phyloP scores from a whole-genome alignment of 345 rosid genomes.

The Populus pruinosa region DNA sequence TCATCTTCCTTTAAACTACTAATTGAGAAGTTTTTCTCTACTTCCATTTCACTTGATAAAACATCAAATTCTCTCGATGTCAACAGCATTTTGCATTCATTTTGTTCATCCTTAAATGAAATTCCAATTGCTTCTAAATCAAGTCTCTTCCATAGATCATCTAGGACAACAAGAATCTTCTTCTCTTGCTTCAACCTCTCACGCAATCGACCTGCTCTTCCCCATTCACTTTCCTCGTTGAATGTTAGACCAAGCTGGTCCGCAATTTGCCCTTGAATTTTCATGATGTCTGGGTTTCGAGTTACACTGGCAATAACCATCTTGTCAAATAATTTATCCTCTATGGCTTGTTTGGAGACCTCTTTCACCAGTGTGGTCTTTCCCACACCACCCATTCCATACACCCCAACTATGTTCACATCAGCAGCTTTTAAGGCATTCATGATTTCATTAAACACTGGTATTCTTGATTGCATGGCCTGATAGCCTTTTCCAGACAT shows the following conservation, averaged over 20 bases:
- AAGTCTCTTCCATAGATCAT: constrained; percentile 27
- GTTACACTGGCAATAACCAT: constrained; percentile 8
- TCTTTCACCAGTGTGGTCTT: constrained; percentile 23
- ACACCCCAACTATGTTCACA: constrained; percentile 9
- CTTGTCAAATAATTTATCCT: constrained; percentile 4
- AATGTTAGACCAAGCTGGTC: constrained; percentile 3
- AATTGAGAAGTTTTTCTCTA: neutral
- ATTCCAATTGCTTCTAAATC: constrained; percentile 27
- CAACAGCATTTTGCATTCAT: constrained; percentile 27
- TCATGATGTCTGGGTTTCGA: constrained; percentile 1
- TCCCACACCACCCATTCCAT: constrained; percentile 17
- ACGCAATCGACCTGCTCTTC: constrained; percentile 15
- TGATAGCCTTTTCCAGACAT: neutral
- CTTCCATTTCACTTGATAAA: constrained; percentile 10
- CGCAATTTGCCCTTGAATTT: constrained; percentile 22
- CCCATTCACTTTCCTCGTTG: constrained; percentile 2
- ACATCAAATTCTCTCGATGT: constrained; percentile 17
- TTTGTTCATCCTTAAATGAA: constrained; percentile 1
- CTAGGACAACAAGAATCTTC: constrained; percentile 33
- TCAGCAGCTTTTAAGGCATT: neutral
- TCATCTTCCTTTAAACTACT: constrained; percentile 10
- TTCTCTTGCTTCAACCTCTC: constrained; percentile 2
- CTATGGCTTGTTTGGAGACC: neutral
- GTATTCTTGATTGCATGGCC: constrained; percentile 1
- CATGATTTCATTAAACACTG: neutral